Percentiles rank a stretch among this genome's conserved stretches.
Conservation (phyloP, 257 asterid genomes). For the Petrea volubilis region DNA sequence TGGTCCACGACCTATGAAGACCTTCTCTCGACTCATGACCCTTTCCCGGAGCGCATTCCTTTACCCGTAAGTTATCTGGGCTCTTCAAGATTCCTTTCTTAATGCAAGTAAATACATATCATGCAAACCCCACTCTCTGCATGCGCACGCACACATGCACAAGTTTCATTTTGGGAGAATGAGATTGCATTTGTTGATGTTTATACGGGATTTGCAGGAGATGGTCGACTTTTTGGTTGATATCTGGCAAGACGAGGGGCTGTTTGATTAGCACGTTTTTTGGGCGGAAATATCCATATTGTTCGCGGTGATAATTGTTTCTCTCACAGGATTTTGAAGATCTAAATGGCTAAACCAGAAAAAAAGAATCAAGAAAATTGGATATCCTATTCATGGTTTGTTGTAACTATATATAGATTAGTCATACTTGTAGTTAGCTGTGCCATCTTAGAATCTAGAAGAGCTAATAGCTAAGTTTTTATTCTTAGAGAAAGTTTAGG, state of each 20-base stretch:
- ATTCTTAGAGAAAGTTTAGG: neutral
- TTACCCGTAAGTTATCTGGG: constrained; percentile 58
- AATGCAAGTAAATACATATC: no score
- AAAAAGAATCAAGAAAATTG: neutral
- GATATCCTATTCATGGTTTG: constrained; percentile 16
- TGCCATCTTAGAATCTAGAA: neutral
- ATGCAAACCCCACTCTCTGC: neutral
- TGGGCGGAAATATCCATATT: constrained; percentile 5
- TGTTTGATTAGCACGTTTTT: constrained; percentile 50
- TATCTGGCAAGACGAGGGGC: constrained; percentile 93
- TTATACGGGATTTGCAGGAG: constrained; percentile 52
- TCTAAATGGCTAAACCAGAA: neutral
- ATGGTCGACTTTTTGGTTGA: constrained; percentile 95
- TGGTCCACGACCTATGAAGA: constrained; percentile 91
- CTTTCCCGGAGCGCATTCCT: constrained; percentile 69
- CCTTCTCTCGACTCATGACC: constrained; percentile 77
- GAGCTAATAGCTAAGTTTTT: neutral
- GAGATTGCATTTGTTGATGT: neutral
- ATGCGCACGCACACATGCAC: neutral
- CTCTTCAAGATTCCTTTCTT: no score
- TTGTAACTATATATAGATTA: constrained; percentile 23
- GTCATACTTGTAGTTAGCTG: neutral
- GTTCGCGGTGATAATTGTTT: neutral
- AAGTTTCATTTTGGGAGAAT: neutral
- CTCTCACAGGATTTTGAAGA: neutral